A percentile compares a stretch with the other conserved stretches of the same genome.
Conservation (phyloP, 2,329 filamentous ascomycete genomes). For the Chaetothyriales sp. region DNA sequence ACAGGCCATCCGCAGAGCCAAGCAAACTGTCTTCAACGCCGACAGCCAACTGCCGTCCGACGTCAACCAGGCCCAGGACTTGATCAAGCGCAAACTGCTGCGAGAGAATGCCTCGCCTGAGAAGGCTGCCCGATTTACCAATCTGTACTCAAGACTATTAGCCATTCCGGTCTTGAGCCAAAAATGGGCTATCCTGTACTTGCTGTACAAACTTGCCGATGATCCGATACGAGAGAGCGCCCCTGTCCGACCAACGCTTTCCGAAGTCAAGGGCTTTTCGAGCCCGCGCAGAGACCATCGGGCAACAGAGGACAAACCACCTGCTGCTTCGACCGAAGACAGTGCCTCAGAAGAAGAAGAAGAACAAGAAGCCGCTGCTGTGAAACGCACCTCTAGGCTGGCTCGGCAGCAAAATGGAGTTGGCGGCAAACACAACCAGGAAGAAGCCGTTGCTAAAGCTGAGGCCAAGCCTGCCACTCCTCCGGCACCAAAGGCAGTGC, state of each 20-base stretch:
- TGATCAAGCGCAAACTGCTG: conserved; percentile 79
- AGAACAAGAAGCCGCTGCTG: conserved; percentile 1
- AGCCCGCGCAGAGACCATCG: neutral
- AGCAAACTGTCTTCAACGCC: conserved; percentile 29
- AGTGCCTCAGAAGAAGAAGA: conserved; percentile 3
- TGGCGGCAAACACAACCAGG: neutral
- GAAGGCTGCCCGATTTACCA: conserved; percentile 70
- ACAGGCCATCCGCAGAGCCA: conserved; percentile 39
- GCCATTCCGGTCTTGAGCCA: conserved; percentile 84
- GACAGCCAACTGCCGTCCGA: conserved; percentile 20
- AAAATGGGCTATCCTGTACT: conserved; percentile 93
- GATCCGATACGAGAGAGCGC: conserved; percentile 24
- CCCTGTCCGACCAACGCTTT: conserved; percentile 6
- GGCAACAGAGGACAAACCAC: conserved; percentile 4
- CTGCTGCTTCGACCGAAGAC: conserved; percentile 1
- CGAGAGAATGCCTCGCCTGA: conserved; percentile 57
- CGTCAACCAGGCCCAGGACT: conserved; percentile 79
- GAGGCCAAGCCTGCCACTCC: neutral
- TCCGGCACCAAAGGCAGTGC: neutral
- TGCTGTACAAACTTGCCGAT: conserved; percentile 71
- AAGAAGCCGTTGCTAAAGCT: neutral
- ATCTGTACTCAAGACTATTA: conserved; percentile 75
- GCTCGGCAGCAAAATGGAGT: conserved; percentile 1
- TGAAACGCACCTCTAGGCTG: conserved; percentile 1
- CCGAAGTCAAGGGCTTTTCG: conserved; percentile 3